These are phyloP conservation scores for Calonectria ilicicola DNA, from an alignment of 2,329 filamentous ascomycete genomes.

Conservation along the genomic window DNA sequence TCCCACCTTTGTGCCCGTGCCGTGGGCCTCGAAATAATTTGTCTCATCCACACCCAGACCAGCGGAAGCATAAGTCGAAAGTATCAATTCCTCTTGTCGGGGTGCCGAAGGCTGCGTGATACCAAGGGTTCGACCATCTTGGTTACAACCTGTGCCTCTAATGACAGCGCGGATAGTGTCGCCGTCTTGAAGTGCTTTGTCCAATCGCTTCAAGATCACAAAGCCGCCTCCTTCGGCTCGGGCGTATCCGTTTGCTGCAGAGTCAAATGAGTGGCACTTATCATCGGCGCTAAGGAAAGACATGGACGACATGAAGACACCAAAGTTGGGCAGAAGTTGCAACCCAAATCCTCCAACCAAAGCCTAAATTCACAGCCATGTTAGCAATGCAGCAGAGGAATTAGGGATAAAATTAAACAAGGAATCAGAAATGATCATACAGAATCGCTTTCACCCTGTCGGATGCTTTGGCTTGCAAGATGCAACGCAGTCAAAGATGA, in stretches of 20 bases:
- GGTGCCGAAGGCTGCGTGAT: constrained; percentile 46
- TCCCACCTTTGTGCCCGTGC: background rate
- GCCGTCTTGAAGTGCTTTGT: constrained; percentile 56
- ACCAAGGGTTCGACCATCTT: constrained; percentile 56
- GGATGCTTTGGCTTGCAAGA: constrained; percentile 12
- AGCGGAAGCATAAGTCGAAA: constrained; percentile 42
- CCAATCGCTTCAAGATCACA: constrained; percentile 63
- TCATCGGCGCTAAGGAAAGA: constrained; percentile 50
- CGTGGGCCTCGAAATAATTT: constrained; percentile 49
- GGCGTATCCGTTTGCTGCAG: constrained; percentile 46
- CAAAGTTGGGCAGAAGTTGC: constrained; percentile 1
- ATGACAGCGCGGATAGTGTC: constrained; percentile 54
- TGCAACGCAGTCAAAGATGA: constrained; percentile 27
- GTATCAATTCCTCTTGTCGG: constrained; percentile 40
- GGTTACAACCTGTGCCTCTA: constrained; percentile 38
- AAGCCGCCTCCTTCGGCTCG: constrained; percentile 43
- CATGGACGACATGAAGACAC: constrained; percentile 2
- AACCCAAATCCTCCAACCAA: background rate
- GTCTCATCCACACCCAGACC: constrained; percentile 40
- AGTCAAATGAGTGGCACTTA: constrained; percentile 47
- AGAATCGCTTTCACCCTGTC: background rate
- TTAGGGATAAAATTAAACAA: background rate
- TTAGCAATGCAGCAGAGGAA: background rate
- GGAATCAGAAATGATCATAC: background rate
- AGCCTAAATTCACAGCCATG: background rate